Evolutionary conservation across 2,329 filamentous ascomycete species (phyloP), one percentile per base, ranked within the genome.

Genomic region (Curvularia eragrostidis): DNA sequence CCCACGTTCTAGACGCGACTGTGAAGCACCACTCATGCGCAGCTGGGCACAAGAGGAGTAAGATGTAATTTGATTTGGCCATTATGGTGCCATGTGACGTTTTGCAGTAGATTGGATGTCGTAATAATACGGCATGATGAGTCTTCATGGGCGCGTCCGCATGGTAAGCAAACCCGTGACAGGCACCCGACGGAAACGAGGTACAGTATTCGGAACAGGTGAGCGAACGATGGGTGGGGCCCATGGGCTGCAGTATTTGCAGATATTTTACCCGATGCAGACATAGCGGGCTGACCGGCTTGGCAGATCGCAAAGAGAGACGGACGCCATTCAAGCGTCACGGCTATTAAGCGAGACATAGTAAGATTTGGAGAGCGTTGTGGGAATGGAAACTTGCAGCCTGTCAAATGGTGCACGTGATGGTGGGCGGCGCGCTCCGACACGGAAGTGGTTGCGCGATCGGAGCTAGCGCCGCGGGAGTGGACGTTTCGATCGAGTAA

Each of bases 281-380:
- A 62, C 57, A 38, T 23, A 15, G 19, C 47, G 43, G 52, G 47
- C 48, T 46, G 46, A 21, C 32, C 34, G 18, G 21, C 48, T 52
- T 52, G 50, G 32, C 50, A 48, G 39, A 64, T 64, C 48, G 53
- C 41, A 26, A 50, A 46, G 52, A 53, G 24, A 36, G 13, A 48
- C 48, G 48, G 39, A 54, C 48, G 28, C 41, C 41, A 59, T 54
- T 26, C 46, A 48, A 52, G 55, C 49, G 54, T 57, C 46, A 51
- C 32, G 58, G 49, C 58, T 58, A 59, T 56, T 65, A 70, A 65
- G 66, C 71, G 62, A 72, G 53, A 50, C 52, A 70, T 71, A 58
- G 67, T 69, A 62, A 66, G 60, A 62, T 64, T 58, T 48, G 43
- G 49, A 50, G 46, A 42, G 53, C 65, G 62, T 56, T 65, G 62